Percentiles rank a stretch among this genome's conserved stretches.
Evolutionary conservation across 495 filamentous ascomycete genomes (phyloP).

Genomic region (Aspergillus olivimuriae): DNA sequence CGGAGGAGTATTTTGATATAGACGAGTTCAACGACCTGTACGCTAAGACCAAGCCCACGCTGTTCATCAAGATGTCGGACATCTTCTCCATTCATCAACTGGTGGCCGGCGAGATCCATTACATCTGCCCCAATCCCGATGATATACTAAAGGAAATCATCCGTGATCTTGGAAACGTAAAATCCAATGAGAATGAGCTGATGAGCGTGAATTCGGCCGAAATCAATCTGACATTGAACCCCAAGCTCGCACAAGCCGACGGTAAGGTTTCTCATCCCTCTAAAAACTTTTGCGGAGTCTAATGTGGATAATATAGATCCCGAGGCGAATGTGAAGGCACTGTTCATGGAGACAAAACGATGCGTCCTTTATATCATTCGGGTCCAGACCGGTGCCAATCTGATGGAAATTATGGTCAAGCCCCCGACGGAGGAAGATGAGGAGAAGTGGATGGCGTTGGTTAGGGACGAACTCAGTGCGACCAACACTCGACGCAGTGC

Average conservation of each 20-base stretch:
- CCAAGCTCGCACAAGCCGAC: constrained; percentile 84
- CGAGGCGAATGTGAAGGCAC: constrained; percentile 79
- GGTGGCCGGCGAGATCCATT: constrained; percentile 68
- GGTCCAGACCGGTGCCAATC: constrained; percentile 83
- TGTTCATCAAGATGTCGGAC: constrained; percentile 98
- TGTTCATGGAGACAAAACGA: constrained; percentile 97
- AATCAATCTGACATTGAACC: constrained; percentile 85
- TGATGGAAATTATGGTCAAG: constrained; percentile 93
- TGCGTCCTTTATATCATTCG: constrained; percentile 97
- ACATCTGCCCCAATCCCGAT: constrained; percentile 70
- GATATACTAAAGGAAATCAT: constrained; percentile 89
- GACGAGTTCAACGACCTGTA: constrained; percentile 98
- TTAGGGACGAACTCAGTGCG: constrained; percentile 74
- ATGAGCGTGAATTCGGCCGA: constrained; percentile 80
- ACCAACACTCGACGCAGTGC: constrained; percentile 67
- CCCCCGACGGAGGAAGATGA: constrained; percentile 84
- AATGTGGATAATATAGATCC: constrained; percentile 52
- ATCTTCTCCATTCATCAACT: constrained; percentile 95
- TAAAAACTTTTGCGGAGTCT: too few relatives aligned
- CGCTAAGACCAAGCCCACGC: constrained; percentile 86
- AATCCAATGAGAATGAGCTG: constrained; percentile 91
- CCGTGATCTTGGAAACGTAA: constrained; percentile 87
- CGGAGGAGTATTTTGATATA: constrained; percentile 90
- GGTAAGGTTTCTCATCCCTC: constrained; percentile 36
- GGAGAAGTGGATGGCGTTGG: constrained; percentile 73